Base-by-base conservation (phyloP, 495 filamentous ascomycete genomes). In the Xylona heveae region DNA sequence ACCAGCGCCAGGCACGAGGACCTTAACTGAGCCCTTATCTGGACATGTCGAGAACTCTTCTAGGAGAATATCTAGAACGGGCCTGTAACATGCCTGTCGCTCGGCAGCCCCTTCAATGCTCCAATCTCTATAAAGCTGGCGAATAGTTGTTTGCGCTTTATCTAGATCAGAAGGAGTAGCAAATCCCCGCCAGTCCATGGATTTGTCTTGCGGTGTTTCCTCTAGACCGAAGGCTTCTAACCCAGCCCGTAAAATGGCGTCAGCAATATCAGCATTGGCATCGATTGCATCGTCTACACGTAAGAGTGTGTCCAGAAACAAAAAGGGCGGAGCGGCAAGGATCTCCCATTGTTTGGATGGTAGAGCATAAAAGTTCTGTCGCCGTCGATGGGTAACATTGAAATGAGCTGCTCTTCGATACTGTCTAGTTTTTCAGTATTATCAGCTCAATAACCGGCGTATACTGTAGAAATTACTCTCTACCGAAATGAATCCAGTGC, bases 91-190 rank as follows among this genome's bases (percentile, higher is more conserved):
- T 6, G 68, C 70, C 3, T 66, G 55, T 4, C 90, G 61, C 54
- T 99, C 88, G 0, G 47, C 34, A 13, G 48, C 51, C 3, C 85
- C 88, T 42, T 78, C 84, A 6, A 59, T 62, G 24, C 78, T 81
- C 88, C 88, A 99, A 49, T 99, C 88, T 4, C 88, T 78, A 46
- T 81, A 94, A 44, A 99, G 78, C 46, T 99, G 88, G 14, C 82
- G 64, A 30, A 99, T 59, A 5, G 81, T 93, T 31, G 78, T 85
- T 38, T 76, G 64, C 12, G 84, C 88, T 51, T 94, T 99, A 42
- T 88, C 82, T 29, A 90, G 42, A 47, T 94, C 84, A 3, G 54
- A 53, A 14, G 61, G 43, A 14, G 67, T 83, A 4, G 82, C 68
- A 21, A 58, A 54, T 8, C 64, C 68, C 31, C 61, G 55, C 75